Evolutionary conservation across 2,329 filamentous ascomycete species (phyloP).

Genomic region (Phoma sp.): DNA sequence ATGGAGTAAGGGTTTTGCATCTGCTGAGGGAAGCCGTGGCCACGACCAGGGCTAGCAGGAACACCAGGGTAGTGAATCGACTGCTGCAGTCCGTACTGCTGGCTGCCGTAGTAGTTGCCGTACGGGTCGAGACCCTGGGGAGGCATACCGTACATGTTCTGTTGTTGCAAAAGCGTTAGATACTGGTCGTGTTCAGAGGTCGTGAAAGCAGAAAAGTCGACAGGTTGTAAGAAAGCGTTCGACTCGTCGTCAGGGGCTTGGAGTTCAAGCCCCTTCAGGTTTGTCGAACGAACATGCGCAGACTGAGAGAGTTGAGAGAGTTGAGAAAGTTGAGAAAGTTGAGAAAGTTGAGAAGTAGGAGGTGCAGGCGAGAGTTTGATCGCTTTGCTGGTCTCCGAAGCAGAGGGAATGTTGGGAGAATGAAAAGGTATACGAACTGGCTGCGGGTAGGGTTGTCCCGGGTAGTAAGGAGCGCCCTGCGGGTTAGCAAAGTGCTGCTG

Average conservation of each 20-base stretch:
- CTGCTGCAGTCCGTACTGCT: conserved; percentile 56
- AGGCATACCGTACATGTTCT: conserved; percentile 67
- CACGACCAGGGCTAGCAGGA: conserved; percentile 54
- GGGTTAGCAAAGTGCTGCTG: conserved; percentile 57
- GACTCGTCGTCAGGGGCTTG: conserved; percentile 26
- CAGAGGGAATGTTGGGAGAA: conserved; percentile 37
- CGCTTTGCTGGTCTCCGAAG: conserved; percentile 30
- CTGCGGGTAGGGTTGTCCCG: conserved; percentile 63
- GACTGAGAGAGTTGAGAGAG: too few relatives aligned
- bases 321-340: too few relatives aligned
- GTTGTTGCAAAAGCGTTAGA: conserved; percentile 71
- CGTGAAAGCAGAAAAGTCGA: conserved; percentile 67
- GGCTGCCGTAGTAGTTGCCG: conserved; percentile 53
- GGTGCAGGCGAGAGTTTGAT: conserved; percentile 19
- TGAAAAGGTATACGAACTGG: conserved; percentile 64
- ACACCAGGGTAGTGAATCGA: conserved; percentile 54
- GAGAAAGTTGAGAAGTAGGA: conserved; percentile 22
- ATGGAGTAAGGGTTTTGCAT: conserved; percentile 55
- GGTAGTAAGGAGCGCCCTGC: conserved; percentile 69
- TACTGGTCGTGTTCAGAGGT: conserved; percentile 73
- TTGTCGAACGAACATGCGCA: conserved; percentile 20
- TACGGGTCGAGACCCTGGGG: conserved; percentile 54
- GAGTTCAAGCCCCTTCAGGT: conserved; percentile 22
- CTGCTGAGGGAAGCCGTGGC: conserved; percentile 55
- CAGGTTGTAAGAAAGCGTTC: conserved; percentile 32